A percentile compares a stretch with the other conserved stretches of the same genome.
Evolutionary conservation across 192 early-diverging fungal species (phyloP).

Genomic region (Coemansia sp.): DNA sequence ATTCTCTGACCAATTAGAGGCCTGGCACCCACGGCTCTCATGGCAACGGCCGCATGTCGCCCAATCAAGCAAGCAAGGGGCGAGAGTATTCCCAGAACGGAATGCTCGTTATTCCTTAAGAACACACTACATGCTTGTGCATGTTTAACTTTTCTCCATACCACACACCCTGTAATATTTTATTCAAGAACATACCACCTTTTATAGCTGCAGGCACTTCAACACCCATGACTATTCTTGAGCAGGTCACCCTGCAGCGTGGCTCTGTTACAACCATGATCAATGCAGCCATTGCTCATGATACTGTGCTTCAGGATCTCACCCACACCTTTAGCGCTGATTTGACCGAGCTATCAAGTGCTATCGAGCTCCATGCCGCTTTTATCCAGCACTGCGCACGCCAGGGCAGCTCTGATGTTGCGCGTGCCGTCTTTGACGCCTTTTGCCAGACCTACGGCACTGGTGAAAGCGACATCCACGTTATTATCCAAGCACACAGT

Average conservation of each 20-base stretch:
- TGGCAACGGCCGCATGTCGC: too few species aligned
- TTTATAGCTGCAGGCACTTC: neutral
- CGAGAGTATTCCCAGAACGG: too few species aligned
- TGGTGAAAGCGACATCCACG: conserved; percentile 19
- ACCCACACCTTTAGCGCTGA: neutral
- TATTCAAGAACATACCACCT: neutral
- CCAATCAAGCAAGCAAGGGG: too few species aligned
- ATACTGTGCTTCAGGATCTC: neutral
- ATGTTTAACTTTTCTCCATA: too few species aligned
- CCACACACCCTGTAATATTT: too few species aligned
- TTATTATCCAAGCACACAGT: neutral
- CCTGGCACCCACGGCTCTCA: too few species aligned
- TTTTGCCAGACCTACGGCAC: neutral
- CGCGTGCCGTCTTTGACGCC: conserved; percentile 6
- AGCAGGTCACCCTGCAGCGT: neutral
- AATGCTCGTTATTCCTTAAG: too few species aligned
- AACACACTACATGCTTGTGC: too few species aligned
- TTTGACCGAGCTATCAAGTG: neutral
- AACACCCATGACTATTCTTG: neutral
- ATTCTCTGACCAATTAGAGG: too few species aligned
- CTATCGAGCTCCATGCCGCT: conserved; percentile 16
- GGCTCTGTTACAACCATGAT: neutral
- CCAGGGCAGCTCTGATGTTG: neutral
- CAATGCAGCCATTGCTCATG: neutral
- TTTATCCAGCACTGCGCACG: conserved; percentile 22